phyloP scores from a whole-genome alignment of 192 early-diverging fungal species.

The Coemansia reversa region DNA sequence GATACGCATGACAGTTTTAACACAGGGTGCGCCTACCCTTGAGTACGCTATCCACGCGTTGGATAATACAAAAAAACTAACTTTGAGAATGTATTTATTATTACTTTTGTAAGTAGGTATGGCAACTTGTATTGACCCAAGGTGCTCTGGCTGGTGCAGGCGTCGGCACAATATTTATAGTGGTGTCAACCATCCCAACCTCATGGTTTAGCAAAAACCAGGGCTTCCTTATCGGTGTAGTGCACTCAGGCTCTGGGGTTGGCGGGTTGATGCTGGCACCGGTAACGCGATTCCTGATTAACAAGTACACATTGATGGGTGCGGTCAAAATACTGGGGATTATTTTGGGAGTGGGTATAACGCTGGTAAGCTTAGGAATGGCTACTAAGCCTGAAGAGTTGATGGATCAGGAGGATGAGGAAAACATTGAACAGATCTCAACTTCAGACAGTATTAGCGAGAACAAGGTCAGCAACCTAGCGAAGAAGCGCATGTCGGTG shows the following conservation, averaged over 20 bases:
- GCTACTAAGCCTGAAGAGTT: conserved; percentile 53
- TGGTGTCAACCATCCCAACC: conserved; percentile 52
- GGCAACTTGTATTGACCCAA: conserved; percentile 51
- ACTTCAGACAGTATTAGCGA: conserved; percentile 31
- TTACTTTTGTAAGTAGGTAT: conserved; percentile 20
- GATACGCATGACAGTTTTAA: neutral
- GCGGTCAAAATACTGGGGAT: conserved; percentile 48
- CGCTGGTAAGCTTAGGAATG: conserved; percentile 50
- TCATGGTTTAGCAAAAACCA: conserved; percentile 56
- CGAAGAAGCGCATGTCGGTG: conserved; percentile 55
- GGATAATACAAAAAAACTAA: neutral
- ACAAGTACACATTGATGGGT: conserved; percentile 34
- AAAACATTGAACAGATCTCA: conserved; percentile 37
- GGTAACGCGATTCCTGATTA: conserved; percentile 48
- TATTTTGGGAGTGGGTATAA: conserved; percentile 31
- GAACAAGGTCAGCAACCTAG: conserved; percentile 33
- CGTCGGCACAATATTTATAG: conserved; percentile 50
- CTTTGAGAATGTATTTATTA: neutral
- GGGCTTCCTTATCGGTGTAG: conserved; percentile 51
- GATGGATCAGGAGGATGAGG: conserved; percentile 47
- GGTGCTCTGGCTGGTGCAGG: conserved; percentile 46
- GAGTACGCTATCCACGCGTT: neutral
- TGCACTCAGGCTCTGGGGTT: conserved; percentile 53
- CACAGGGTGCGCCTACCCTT: neutral
- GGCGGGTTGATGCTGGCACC: conserved; percentile 51